Conservation (phyloP, 179 eudicot genomes). For the Beta macrorhiza region DNA sequence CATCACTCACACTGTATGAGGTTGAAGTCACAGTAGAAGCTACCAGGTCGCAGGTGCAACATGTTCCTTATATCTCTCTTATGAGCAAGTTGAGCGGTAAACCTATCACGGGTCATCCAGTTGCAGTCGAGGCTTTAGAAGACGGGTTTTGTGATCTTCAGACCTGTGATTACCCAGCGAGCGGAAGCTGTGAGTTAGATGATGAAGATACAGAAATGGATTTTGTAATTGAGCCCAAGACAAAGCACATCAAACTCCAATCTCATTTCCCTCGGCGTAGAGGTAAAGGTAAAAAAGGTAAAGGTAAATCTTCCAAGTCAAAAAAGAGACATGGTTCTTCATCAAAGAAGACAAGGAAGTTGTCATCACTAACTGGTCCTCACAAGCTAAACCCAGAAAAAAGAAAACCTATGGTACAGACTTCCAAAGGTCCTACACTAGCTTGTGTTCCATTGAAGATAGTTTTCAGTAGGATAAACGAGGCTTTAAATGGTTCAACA, state of each 20-base stretch:
- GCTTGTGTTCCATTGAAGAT: conserved; percentile 80
- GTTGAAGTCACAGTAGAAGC: conserved; percentile 65
- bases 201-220: conserved; percentile 33
- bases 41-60: conserved; percentile 49
- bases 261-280: conserved; percentile 19
- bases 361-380: conserved; percentile 60
- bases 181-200: conserved; percentile 30
- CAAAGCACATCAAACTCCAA: conserved; percentile 37
- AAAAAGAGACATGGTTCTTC: conserved; percentile 45
- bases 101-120: conserved; percentile 74
- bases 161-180: conserved; percentile 32
- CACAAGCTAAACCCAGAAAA: conserved; percentile 33
- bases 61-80: conserved; percentile 79
- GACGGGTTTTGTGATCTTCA: conserved; percentile 54
- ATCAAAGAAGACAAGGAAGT: conserved; percentile 61
- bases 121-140: conserved; percentile 59
- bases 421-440: conserved; percentile 50
- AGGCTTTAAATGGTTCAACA: conserved; percentile 49
- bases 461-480: conserved; percentile 82
- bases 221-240: conserved; percentile 27
- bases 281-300: background rate
- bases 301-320: conserved; percentile 41
- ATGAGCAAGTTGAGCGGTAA: conserved; percentile 66
- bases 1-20: conserved; percentile 41
- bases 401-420: conserved; percentile 40